Evolutionary conservation across 805 yeast species (phyloP), one percentile per base, ranked within the genome.

Genomic region (Pichia phayaonensis): DNA sequence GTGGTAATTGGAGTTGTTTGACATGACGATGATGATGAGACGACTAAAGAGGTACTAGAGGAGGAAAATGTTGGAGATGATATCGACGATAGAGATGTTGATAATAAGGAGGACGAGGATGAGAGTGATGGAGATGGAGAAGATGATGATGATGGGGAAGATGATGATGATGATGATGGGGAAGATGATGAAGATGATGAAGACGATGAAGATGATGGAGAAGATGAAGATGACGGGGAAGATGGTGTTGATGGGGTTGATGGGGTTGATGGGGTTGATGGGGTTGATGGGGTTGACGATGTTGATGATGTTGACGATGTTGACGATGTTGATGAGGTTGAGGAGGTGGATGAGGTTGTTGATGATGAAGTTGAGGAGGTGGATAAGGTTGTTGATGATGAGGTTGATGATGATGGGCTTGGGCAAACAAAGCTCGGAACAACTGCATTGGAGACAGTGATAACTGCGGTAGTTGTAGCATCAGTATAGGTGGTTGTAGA

Each of bases 401-500:
- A 10, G 10, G 47, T 8, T 5, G 45, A 24, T 7, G 22, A 10
- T 22, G 46, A 16, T 7, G 46, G 20, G 49, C 49, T 8, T 47
- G 54, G 44, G 40, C 54, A 48, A 23, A 34, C 46, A 18, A 50
- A 42, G 8, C 36, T 36, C 27, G 58, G 54, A 4, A 41, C 26
- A 36, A 44, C 29, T 18, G 38, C 40, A n/a, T 50, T 38, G 2
- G 55, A 40, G 13, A 50, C 23, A 12, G 45, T 46, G 15, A 51
- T 34, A 1, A 47, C 36, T 2, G 52, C 42, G 18, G 50, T 44
- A 16, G 24, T 50, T 8, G 29, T 34, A 16, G 27, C 24, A 21
- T 36, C n/a, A 10, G 47, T 6, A n/a, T 45, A 42, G 0, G 46
- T 41, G 4, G 51, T 21, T n/a, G 31, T 31, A 24, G 50, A 41